Evolutionary conservation across 805 yeast species (phyloP), one percentile per base, ranked within the genome.

Genomic region (Wickerhamiella musiphila): DNA sequence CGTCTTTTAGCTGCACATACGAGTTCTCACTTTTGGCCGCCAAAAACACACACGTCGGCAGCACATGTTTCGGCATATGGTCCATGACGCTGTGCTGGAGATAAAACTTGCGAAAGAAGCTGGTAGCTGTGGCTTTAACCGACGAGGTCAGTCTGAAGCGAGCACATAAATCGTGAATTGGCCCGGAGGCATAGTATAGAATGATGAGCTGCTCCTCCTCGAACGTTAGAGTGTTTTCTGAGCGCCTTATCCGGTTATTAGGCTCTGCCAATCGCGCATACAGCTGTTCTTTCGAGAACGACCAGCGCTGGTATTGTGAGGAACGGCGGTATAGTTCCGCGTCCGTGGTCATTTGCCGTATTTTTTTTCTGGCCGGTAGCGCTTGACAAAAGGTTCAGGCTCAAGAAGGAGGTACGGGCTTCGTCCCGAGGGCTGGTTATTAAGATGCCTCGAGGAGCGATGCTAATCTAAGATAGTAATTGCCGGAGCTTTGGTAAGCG

Each of bases 21-120:
- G 70, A 75, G 55, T 90, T 86, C 48, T 90, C 98, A 12, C 84
- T 70, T 54, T 90, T 90, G 26, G 94, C 84, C 5, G 95, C 94
- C 21, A 90, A 58, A 51, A 83, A 90, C 9, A 90, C 66, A 40
- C 93, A 76, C 2, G 92, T 76, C 33, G 71, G 58, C 55, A 90
- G 63, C 13, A 90, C 64, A 37, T 72, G 67, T 47, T 79, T 78
- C 8, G 98, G 98, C 46, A 81, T 90, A 45, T 68, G 70, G 42
- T 82, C 83, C 82, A 83, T 73, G 18, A 78, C 86, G 18, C 86
- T 73, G 50, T 83, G 72, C 16, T 65, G 64, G 23, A 90, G 59
- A 51, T 74, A 90, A 52, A 90, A 90, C 48, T 74, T 71, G 48
- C 73, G 70, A 50, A 90, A 69, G 47, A 76, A 90, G 6, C 81